Evolutionary conservation across 139 green algal species (phyloP).

Genomic region (Tetraselmis striata): DNA sequence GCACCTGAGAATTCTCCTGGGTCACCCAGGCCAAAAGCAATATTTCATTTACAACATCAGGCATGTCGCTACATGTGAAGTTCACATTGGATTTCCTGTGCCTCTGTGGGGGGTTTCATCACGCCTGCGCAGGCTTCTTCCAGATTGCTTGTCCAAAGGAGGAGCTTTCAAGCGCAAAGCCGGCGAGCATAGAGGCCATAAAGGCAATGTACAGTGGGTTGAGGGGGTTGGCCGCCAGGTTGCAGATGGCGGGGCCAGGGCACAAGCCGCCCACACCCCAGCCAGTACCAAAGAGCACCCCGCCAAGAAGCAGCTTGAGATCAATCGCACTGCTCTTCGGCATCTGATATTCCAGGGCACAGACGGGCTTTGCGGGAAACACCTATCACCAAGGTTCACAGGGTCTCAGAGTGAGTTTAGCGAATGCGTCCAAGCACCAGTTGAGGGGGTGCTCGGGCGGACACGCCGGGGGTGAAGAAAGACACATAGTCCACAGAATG

Average conservation of each 20-base stretch:
- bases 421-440: no score
- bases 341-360: slow-evolving; percentile 24
- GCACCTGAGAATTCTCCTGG: no score
- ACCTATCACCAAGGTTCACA: no score
- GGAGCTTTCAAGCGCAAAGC: background rate
- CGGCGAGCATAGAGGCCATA: background rate
- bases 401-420: no score
- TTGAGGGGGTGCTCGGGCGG: no score
- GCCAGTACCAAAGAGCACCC: slow-evolving; percentile 65
- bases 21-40: no score
- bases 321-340: slow-evolving; percentile 48
- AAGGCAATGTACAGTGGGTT: background rate
- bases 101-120: no score
- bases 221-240: slow-evolving; percentile 10
- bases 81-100: no score
- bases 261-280: slow-evolving; percentile 72
- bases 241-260: slow-evolving; percentile 61
- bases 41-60: no score
- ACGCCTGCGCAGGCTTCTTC: background rate
- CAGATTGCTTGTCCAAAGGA: background rate
- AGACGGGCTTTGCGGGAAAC: slow-evolving; percentile 7
- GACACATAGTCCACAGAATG: no score
- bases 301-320: slow-evolving; percentile 51
- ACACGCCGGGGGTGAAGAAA: no score
- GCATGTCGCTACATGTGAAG: no score